Evolutionary conservation across 345 rosid genomes (phyloP).

Genomic region (Tarenaya hassleriana): DNA sequence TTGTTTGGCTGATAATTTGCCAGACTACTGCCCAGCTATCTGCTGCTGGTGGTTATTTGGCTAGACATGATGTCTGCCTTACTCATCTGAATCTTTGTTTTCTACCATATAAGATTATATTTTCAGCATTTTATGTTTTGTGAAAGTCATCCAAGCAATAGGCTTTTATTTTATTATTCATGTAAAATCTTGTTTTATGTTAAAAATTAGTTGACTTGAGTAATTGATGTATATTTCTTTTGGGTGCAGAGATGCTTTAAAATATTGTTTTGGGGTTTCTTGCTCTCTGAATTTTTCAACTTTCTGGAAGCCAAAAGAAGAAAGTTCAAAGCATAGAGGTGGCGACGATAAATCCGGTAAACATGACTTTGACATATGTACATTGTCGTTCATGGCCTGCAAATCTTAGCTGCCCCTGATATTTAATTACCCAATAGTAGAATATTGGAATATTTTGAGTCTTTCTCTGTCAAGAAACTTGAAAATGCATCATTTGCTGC

Average conservation of each 20-base stretch:
- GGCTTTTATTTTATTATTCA: constrained; percentile 7
- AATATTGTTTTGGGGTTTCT: constrained; percentile 6
- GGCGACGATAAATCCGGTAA: constrained; percentile 9
- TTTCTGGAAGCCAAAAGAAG: constrained; percentile 12
- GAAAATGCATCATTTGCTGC: too few species aligned
- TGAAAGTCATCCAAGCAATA: background rate
- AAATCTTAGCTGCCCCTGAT: constrained; percentile 10
- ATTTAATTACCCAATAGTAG: constrained; percentile 2
- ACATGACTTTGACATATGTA: background rate
- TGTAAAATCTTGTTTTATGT: constrained; percentile 25
- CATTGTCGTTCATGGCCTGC: constrained; percentile 14
- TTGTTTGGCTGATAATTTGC: constrained; percentile 35
- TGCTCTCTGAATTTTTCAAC: constrained; percentile 1
- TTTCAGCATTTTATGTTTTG: background rate
- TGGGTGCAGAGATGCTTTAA: constrained; percentile 7
- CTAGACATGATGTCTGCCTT: constrained; percentile 53
- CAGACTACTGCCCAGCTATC: constrained; percentile 41
- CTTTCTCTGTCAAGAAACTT: background rate
- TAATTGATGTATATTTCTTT: constrained; percentile 18
- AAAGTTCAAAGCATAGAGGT: constrained; percentile 19
- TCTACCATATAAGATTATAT: background rate
- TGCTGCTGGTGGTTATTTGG: constrained; percentile 48
- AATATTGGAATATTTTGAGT: background rate
- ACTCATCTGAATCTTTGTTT: constrained; percentile 59
- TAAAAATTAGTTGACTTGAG: constrained; percentile 10